Conservation (phyloP, 2,329 filamentous ascomycete genomes). For the Cladosporium halotolerans region DNA sequence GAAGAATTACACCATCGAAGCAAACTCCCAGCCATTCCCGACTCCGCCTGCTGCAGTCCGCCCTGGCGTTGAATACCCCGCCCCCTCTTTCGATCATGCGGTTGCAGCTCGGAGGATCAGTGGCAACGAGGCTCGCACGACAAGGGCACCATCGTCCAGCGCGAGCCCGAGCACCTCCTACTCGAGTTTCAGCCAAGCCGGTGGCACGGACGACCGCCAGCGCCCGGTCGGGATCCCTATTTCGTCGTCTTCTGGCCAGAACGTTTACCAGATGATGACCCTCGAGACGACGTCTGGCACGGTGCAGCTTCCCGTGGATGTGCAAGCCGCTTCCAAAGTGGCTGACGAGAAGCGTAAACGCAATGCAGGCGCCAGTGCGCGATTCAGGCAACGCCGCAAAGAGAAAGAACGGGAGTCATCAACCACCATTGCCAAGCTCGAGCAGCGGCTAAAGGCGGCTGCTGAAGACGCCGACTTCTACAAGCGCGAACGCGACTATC, state of each 20-base stretch:
- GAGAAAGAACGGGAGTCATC: slow-evolving; percentile 71
- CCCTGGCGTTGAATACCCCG: slow-evolving; percentile 30
- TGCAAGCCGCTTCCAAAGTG: slow-evolving; percentile 72
- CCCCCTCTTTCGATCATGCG: slow-evolving; percentile 31
- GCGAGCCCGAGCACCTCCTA: slow-evolving; percentile 44
- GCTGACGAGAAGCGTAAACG: slow-evolving; percentile 80
- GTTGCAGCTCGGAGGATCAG: slow-evolving; percentile 36
- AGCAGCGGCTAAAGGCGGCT: slow-evolving; percentile 62
- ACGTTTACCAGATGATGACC: slow-evolving; percentile 49
- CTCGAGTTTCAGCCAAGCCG: slow-evolving; percentile 23
- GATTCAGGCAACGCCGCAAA: slow-evolving; percentile 75
- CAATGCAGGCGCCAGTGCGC: slow-evolving; percentile 78
- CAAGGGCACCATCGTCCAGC: slow-evolving; percentile 27
- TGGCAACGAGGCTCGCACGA: slow-evolving; percentile 14
- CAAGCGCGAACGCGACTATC: slow-evolving; percentile 63
- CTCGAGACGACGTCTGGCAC: slow-evolving; percentile 46
- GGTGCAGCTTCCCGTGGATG: slow-evolving; percentile 64
- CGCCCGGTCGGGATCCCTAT: slow-evolving; percentile 39
- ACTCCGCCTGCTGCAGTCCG: slow-evolving; percentile 38
- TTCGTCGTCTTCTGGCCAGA: slow-evolving; percentile 39
- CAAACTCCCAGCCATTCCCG: slow-evolving; percentile 42
- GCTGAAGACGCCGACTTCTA: slow-evolving; percentile 67
- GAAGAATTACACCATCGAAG: slow-evolving; percentile 36
- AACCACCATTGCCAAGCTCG: slow-evolving; percentile 61
- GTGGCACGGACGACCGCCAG: slow-evolving; percentile 18